Conservation (phyloP, 495 filamentous ascomycete species). For the Trichoderma orchidacearum region DNA sequence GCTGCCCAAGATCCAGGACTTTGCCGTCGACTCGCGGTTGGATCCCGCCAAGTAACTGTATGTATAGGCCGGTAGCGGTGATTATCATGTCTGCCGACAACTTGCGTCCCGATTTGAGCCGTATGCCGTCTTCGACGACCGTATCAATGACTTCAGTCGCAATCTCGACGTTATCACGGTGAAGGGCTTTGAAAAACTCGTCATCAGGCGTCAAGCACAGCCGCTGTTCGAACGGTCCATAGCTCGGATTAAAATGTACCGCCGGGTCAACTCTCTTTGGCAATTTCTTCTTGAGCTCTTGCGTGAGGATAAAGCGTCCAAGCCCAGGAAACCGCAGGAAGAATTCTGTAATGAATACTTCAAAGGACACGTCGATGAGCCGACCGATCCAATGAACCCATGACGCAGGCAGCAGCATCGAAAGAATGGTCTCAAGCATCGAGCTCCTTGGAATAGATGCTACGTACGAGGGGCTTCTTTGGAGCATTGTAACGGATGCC, state of each 20-base stretch:
- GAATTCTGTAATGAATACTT: slow-evolving; percentile 16
- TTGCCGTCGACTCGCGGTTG: slow-evolving; percentile 40
- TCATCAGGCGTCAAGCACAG: slow-evolving; percentile 57
- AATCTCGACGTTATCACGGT: slow-evolving; percentile 42
- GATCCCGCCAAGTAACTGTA: slow-evolving; percentile 39
- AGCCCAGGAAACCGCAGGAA: slow-evolving; percentile 33
- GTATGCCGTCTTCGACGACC: slow-evolving; percentile 45
- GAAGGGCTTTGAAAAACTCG: slow-evolving; percentile 56
- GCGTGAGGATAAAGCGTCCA: slow-evolving; percentile 31
- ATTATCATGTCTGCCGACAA: slow-evolving; percentile 60
- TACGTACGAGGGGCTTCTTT: slow-evolving; percentile 45
- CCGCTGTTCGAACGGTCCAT: slow-evolving; percentile 63
- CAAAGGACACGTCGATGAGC: slow-evolving; percentile 16
- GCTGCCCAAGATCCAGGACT: slow-evolving; percentile 34
- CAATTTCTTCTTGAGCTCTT: slow-evolving; percentile 30
- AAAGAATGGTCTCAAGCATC: slow-evolving; percentile 9
- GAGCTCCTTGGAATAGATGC: slow-evolving; percentile 32
- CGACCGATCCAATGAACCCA: slow-evolving; percentile 18
- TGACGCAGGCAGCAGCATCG: slow-evolving; percentile 26
- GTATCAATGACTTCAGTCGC: slow-evolving; percentile 55
- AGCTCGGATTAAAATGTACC: slow-evolving; percentile 58
- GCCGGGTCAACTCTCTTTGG: slow-evolving; percentile 40
- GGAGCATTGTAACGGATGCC: slow-evolving; percentile 39
- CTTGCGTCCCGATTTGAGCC: slow-evolving; percentile 38
- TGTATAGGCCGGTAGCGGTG: slow-evolving; percentile 57